phyloP scores from a whole-genome alignment of 768 basidiomycete species.

The Tylopilus balloui region DNA sequence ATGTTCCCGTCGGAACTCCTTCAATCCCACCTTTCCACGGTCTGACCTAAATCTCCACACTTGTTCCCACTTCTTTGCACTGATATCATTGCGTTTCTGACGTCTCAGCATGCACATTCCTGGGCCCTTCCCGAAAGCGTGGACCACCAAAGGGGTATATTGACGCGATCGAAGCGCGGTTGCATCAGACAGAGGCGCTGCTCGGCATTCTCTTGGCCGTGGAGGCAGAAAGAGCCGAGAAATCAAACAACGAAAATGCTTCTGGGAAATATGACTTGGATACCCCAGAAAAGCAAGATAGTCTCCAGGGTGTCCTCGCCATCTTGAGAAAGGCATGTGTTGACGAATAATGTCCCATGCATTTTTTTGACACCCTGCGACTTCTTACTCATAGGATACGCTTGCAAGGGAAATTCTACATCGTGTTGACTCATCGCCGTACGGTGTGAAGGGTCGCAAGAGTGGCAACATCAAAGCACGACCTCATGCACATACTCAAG shows the following conservation, averaged over 20 bases:
- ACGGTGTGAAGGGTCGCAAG: constrained; percentile 70
- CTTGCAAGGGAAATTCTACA: constrained; percentile 76
- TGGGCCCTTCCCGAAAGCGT: constrained; percentile 76
- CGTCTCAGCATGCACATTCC: constrained; percentile 64
- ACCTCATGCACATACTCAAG: constrained; percentile 19
- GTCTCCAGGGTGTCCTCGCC: constrained; percentile 36
- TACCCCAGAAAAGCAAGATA: constrained; percentile 10
- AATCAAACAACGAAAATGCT: constrained; percentile 28
- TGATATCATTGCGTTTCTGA: constrained; percentile 4
- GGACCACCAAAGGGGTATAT: constrained; percentile 94
- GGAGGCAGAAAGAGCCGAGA: constrained; percentile 25
- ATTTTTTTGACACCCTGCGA: neutral
- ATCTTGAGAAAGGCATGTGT: constrained; percentile 48
- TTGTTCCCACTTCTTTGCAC: constrained; percentile 8
- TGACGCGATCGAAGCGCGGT: constrained; percentile 85
- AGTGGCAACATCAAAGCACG: constrained; percentile 34
- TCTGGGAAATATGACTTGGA: constrained; percentile 22
- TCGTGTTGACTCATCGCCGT: constrained; percentile 77
- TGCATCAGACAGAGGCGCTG: constrained; percentile 89
- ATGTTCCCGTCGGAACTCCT: constrained; percentile 5
- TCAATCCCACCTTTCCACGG: neutral
- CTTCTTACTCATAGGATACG: constrained; percentile 49
- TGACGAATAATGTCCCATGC: neutral
- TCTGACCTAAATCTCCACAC: neutral
- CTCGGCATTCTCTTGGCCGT: constrained; percentile 72